Base-by-base conservation (phyloP, 306 rosid genomes). In the Crotalaria pallida region DNA sequence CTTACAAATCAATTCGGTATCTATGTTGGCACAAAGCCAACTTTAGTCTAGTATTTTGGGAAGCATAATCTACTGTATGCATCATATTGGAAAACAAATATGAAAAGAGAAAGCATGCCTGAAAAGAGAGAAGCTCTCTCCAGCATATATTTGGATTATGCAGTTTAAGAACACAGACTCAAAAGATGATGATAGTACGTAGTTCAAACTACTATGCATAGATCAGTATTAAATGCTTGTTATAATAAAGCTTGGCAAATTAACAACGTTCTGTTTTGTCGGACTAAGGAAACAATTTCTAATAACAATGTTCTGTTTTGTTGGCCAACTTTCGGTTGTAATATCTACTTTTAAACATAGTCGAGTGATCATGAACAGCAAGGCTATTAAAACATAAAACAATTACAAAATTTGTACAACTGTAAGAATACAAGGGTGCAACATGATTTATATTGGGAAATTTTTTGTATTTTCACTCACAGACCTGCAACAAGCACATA, bases 211-310 rank as follows among this genome's bases (percentile, higher is more conserved):
- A 18, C 66, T 67, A 67, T 31, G 18, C 52, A 3, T 38, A 62
- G 12, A 57, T 27, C 60, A 65, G 17, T 38, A 49, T 68, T 29
- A 48, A 51, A 48, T 16, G 19, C 22, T 50, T 60, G 10, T 17
- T 40, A 23, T 58, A 38, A 76, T 58, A 38, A 76, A 47, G 47
- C 38, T 36, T 67, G 26, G 38, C 29, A 65, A 67, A 11, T 33
- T 75, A n/a, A 22, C 47, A 67, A 36, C 26, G 67, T 43, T 48
- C 34, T 9, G 29, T 36, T 44, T 56, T 31, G 51, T 40, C 11
- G 47, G 45, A 18, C 33, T 49, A 65, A 26, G 7, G 58, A 50
- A 49, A 13, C 70, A 17, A 33, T 24, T 58, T 17, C 57, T 49
- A 49, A 36, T 58, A 36, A 58, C 47, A 67, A 36, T 18, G 67